phyloP scores from a whole-genome alignment of 257 asterid species.

The Solanum megistacrolobum region DNA sequence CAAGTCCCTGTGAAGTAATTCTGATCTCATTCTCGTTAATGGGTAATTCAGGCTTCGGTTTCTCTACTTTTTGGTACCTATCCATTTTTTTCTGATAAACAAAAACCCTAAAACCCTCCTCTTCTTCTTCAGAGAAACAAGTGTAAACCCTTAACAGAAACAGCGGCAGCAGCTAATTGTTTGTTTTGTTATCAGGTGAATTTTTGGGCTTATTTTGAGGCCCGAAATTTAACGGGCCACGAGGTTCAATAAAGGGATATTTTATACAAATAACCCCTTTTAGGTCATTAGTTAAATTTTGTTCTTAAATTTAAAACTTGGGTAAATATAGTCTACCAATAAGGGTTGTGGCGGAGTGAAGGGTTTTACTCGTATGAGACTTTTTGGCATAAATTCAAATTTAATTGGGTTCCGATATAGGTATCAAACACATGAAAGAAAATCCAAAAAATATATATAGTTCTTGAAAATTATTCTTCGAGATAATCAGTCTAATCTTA shows the following conservation, averaged over 20 bases:
- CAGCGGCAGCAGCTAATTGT: neutral
- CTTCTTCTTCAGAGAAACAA: neutral
- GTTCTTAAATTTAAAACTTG: neutral
- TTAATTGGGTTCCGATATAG: fast-evolving
- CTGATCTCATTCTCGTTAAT: conserved; percentile 94
- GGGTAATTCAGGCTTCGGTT: conserved; percentile 67
- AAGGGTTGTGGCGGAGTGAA: neutral
- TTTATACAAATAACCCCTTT: neutral
- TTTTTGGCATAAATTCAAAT: too few species aligned
- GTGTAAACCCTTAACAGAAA: conserved; percentile 1
- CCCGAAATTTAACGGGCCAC: neutral
- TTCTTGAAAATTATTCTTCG: neutral
- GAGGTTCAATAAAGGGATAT: neutral
- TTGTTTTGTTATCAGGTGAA: neutral
- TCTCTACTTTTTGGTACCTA: conserved; percentile 82
- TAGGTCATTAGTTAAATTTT: neutral
- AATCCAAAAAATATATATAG: too few species aligned
- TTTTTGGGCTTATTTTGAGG: neutral
- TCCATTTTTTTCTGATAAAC: conserved; percentile 34
- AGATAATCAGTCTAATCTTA: neutral
- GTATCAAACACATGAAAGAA: neutral
- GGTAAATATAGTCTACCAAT: neutral
- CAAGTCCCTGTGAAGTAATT: conserved; percentile 81
- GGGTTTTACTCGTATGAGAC: fast-evolving
- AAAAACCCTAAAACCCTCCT: conserved; percentile 14